phyloP scores from a whole-genome alignment of 371 early-diverging fungal species.

The Fennellomyces sp. region DNA sequence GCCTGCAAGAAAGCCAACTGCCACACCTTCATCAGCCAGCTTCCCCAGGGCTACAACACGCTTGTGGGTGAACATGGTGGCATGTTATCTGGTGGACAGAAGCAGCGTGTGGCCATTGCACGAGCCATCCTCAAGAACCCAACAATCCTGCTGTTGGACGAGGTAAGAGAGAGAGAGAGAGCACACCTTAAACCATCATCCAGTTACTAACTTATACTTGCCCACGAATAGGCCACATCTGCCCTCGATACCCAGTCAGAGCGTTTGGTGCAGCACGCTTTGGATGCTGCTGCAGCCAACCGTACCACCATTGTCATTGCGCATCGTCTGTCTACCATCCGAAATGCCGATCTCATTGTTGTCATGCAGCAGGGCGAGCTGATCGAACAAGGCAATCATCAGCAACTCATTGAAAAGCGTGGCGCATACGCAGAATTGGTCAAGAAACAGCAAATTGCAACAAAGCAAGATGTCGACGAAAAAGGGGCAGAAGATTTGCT shows the following conservation, averaged over 20 bases:
- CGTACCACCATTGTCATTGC: constrained; percentile 95
- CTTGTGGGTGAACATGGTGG: constrained; percentile 70
- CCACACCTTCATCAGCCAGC: constrained; percentile 74
- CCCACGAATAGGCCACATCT: constrained; percentile 73
- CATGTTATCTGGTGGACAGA: constrained; percentile 83
- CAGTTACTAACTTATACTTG: too few species aligned
- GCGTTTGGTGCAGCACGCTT: constrained; percentile 76
- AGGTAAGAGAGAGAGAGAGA: constrained; percentile 26
- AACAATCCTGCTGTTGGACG: constrained; percentile 47
- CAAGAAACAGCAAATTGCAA: constrained; percentile 54
- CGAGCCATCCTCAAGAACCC: constrained; percentile 53
- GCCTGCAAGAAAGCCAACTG: constrained; percentile 71
- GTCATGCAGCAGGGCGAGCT: constrained; percentile 77
- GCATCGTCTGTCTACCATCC: constrained; percentile 83
- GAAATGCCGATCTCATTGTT: constrained; percentile 84
- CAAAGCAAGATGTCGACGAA: neutral
- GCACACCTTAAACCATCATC: too few species aligned
- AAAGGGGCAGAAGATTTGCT: constrained; percentile 22
- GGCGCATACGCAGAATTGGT: constrained; percentile 65
- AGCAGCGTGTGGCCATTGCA: constrained; percentile 53
- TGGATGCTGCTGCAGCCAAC: constrained; percentile 75
- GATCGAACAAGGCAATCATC: constrained; percentile 76
- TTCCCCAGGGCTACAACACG: constrained; percentile 81
- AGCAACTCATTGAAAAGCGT: constrained; percentile 52
- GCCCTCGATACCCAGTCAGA: constrained; percentile 84